A percentile compares a stretch with the other conserved stretches of the same genome.
phyloP scores from a whole-genome alignment of 257 asterid species.

The Solanum megistacrolobum region DNA sequence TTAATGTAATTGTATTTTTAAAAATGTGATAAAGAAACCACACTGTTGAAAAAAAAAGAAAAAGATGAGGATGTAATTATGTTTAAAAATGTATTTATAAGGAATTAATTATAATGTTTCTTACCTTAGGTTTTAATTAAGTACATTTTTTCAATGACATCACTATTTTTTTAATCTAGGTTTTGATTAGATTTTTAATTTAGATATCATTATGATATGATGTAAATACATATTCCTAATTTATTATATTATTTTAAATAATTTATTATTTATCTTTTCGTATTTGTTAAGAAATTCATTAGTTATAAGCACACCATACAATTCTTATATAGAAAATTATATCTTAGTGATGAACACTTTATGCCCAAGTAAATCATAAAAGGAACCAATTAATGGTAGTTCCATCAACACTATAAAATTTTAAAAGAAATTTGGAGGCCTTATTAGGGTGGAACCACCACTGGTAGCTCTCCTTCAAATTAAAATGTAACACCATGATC shows the following conservation, averaged over 20 bases:
- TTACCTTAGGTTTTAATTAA: background rate
- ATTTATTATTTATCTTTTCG: too few relatives aligned
- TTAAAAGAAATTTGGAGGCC: too few relatives aligned
- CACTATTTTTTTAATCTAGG: background rate
- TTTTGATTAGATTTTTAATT: background rate
- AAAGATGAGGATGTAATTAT: background rate
- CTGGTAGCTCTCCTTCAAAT: background rate
- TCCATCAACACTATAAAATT: background rate
- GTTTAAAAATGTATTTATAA: background rate
- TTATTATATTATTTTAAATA: too few relatives aligned
- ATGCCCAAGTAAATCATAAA: too few relatives aligned
- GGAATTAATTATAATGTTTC: background rate
- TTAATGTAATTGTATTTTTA: background rate
- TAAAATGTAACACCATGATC: too few relatives aligned
- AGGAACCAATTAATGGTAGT: background rate
- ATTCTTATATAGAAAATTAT: too few relatives aligned
- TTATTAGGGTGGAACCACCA: background rate
- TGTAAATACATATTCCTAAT: too few relatives aligned
- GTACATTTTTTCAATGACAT: background rate
- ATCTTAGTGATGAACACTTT: too few relatives aligned
- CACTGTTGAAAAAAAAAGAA: background rate
- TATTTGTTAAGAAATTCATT: too few relatives aligned
- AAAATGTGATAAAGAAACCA: background rate
- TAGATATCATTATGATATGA: background rate
- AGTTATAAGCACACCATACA: too few relatives aligned